phyloP scores from a whole-genome alignment of 73 alveolate species.

The Paramecium sonneborni region DNA sequence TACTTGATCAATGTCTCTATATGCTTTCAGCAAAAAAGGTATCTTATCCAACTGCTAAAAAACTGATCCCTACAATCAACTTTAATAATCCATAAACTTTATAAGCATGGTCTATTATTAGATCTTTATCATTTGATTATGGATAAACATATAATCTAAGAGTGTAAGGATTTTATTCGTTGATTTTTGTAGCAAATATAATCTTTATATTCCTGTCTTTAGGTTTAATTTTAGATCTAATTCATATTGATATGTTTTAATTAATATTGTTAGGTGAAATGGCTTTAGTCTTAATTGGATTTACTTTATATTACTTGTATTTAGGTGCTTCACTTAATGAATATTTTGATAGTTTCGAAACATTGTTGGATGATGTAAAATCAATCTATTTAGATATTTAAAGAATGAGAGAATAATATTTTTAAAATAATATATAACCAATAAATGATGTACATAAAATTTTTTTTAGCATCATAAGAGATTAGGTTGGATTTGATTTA shows the following conservation, averaged over 20 bases:
- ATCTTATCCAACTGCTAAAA: not conserved
- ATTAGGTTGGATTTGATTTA: not conserved
- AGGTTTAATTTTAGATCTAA: not conserved
- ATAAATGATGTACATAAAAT: slow-evolving; percentile 41
- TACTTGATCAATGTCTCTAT: slow-evolving; percentile 38
- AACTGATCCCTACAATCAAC: slow-evolving; percentile 33
- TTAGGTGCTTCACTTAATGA: slow-evolving; percentile 32
- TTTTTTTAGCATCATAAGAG: not conserved
- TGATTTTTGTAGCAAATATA: not conserved
- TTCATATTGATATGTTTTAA: not conserved
- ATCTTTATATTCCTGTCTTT: not conserved
- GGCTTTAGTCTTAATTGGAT: not conserved
- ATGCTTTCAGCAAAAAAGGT: slow-evolving; percentile 31
- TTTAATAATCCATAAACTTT: slow-evolving; percentile 34
- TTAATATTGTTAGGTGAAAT: not conserved
- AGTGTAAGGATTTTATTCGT: slow-evolving; percentile 9
- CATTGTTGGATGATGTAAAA: slow-evolving; percentile 39
- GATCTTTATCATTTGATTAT: slow-evolving; percentile 34
- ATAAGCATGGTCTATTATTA: slow-evolving; percentile 48
- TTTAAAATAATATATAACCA: slow-evolving; percentile 17
- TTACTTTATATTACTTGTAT: not conserved
- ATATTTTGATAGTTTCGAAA: slow-evolving; percentile 43
- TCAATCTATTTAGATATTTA: slow-evolving; percentile 43
- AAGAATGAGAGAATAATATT: slow-evolving; percentile 44
- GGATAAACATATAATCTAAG: slow-evolving; percentile 44